Percentiles rank a stretch among this genome's conserved stretches.
Conservation (phyloP, 1,284 basidiomycete genomes). For the Pholiota adiposa region DNA sequence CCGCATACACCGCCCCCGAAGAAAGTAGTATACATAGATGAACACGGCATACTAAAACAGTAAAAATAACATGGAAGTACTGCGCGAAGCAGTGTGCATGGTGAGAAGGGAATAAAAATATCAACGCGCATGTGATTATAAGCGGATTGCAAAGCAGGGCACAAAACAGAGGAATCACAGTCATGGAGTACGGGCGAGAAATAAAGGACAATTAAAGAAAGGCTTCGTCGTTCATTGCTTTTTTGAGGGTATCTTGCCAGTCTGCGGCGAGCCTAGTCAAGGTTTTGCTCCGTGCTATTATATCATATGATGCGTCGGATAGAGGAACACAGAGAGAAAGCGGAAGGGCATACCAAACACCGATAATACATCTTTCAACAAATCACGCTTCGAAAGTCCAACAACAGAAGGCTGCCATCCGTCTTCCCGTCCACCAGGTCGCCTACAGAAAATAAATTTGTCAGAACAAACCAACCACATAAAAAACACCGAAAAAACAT, state of each 20-base stretch:
- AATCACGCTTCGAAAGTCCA: conserved; percentile 76
- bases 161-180: background rate
- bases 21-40: too few species aligned
- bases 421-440: conserved; percentile 64
- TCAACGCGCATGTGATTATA: background rate
- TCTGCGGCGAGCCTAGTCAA: conserved; percentile 73
- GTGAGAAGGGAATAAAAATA: background rate
- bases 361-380: conserved; percentile 78
- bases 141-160: conserved; percentile 4
- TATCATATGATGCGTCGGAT: background rate
- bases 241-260: conserved; percentile 79
- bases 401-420: conserved; percentile 69
- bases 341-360: conserved; percentile 63
- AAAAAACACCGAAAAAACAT: conserved; percentile 30
- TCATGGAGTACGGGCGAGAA: background rate
- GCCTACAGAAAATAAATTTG: conserved; percentile 48
- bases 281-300: conserved; percentile 72
- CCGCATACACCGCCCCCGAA: too few species aligned
- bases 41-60: too few species aligned
- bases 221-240: conserved; percentile 52
- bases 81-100: background rate
- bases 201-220: conserved; percentile 6
- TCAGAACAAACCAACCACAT: background rate
- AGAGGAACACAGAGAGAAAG: background rate
- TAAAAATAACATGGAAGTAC: too few species aligned